Evolutionary conservation across 441 rosid genomes (phyloP), one percentile per base, ranked within the genome.

Genomic region (Dalechampia spathulata): DNA sequence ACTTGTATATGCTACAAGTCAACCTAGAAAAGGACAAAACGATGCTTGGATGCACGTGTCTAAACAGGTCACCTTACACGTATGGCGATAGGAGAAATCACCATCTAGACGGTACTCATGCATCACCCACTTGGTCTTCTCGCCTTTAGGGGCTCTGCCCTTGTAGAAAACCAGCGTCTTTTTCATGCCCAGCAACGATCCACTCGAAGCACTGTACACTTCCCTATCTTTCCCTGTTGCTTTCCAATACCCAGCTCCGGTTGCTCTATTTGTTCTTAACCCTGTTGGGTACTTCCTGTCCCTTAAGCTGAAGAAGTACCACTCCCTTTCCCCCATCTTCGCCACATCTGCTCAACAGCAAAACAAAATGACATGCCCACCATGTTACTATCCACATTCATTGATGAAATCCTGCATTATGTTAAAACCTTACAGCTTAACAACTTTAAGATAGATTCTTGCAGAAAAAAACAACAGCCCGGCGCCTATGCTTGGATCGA

Each of bases 221-320:
- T 89, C 92, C 46, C 85, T 78, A 50, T 93, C 99, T 73, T 93
- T 93, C 20, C 99, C 99, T 16, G 97, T 93, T 44, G 97, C 99
- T 55, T 89, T 92, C 99, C 99, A 92, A 70, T 92, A 92, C 1
- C 99, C 99, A 38, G 96, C 96, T 19, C 80, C 81, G 11, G 99
- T 92, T 40, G 99, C 99, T 67, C 99, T 74, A 61, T 92, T 92
- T 14, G 97, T 89, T 67, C 97, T 80, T 43, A 92, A 46, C 40
- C 99, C 99, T 13, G 96, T 89, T 28, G 99, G 99, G 77, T 92
- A 92, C 66, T 92, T 92, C 82, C 99, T 78, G 78, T 92, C 97
- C 63, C 99, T 76, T 57, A 89, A 49, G 80, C 95, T 89, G 74
- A 83, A 92, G 69, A 89, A 89, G 71, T 89, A 92, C 97, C 97